Base-by-base conservation (phyloP, 2,329 filamentous ascomycete genomes). In the Aspergillus alliaceus region DNA sequence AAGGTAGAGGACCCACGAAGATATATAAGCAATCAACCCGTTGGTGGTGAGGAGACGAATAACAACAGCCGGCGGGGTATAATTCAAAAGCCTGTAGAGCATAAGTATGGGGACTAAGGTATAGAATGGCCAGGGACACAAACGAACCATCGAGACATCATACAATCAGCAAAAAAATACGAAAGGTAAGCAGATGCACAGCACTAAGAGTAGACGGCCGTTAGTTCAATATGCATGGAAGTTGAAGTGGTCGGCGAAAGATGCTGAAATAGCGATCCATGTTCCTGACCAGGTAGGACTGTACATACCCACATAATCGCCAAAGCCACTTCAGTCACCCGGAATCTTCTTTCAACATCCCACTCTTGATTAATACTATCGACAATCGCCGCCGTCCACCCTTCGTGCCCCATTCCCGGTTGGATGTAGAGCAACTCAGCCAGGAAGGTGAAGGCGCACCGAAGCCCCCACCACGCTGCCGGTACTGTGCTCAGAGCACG, bases 101-200 rank as follows among this genome's bases (percentile, higher is more conserved):
- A 31, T 11, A 35, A 34, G 39, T 47, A 14, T 35, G 25, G 12
- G 27, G 22, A 40, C 27, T 35, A 14, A 11, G 15, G 5, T 1
- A 15, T 12, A 8, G 12, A 34, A 50, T 9, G 20, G 6, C n/a
- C 53, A 31, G 14, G n/a, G 44, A 31, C n/a, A 39, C 29, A 32
- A 39, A 75, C 81, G 44, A 69, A 90, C 88, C 90, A 93, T 75
- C 90, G 81, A 60, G 89, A 91, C 89, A 93, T 92, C 67, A 93
- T 83, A 74, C 89, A 91, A 75, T 93, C 90, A 56, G 89, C 90
- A 71, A 93, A 93, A 78, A 91, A 90, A 74, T 91, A 93, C 51
- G 88, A 89, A 59, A 92, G 82, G 73, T 91, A 91, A 53, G 87
- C 90, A 20, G 88, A 90, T 57, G 89, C 87, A 68, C 84, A 86